Conservation (phyloP, 208 protist genomes). For the Blastocrithidia nonstop region DNA sequence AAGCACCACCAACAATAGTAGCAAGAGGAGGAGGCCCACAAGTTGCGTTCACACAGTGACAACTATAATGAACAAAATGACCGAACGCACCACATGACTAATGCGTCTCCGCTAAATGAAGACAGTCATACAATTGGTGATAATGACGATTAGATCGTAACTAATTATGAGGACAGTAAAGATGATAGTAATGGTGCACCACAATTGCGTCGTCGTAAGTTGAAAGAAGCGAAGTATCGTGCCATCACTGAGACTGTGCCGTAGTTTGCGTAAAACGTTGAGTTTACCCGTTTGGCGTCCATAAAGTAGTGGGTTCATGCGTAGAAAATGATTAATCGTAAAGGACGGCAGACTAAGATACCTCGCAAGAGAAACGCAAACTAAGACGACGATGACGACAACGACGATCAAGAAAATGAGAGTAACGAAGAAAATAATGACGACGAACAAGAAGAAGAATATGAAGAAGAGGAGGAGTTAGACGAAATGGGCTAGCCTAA, state of each 20-base stretch:
- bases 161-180: too few species aligned
- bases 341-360: constrained; percentile 82
- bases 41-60: background rate
- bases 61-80: background rate
- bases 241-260: constrained; percentile 39
- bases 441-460: constrained; percentile 34
- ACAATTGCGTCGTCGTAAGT: constrained; percentile 9
- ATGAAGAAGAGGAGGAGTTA: constrained; percentile 34
- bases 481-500: too few species aligned
- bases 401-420: constrained; percentile 43
- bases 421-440: constrained; percentile 36
- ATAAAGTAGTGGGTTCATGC: constrained; percentile 74
- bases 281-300: constrained; percentile 60
- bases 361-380: constrained; percentile 68
- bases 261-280: constrained; percentile 60
- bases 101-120: too few species aligned
- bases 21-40: background rate
- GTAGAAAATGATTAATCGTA: constrained; percentile 62
- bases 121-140: too few species aligned
- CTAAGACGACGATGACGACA: constrained; percentile 53
- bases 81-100: too few species aligned
- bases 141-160: too few species aligned
- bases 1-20: background rate
- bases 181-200: too few species aligned
- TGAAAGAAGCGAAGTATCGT: constrained; percentile 77